Base-by-base conservation (phyloP, 1,284 basidiomycete species). In the Ustilago esculenta region DNA sequence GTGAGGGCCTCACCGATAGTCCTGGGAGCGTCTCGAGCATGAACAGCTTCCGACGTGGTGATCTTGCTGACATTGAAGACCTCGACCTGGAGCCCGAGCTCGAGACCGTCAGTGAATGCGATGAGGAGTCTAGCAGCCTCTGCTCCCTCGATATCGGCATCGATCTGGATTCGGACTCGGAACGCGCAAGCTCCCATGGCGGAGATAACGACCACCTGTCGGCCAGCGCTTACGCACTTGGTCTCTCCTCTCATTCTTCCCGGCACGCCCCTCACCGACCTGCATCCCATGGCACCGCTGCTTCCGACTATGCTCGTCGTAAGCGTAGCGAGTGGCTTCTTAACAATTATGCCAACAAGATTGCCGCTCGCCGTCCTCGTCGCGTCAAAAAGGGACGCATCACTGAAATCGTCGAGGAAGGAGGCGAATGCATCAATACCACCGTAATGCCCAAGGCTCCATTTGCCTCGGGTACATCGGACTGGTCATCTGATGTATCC, bases 31-130 rank as follows among this genome's bases (percentile, higher is more conserved):
- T 80, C 20, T 73, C 76, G 8, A 76, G 73, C 47, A 65, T 75
- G 35, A 72, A 46, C 55, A 75, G 73, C 37, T 74, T 71, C 34
- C 66, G 67, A 33, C 72, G 69, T 23, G 79, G 79, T 37, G 77
- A 80, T 15, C 58, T 73, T 23, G 75, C 75, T 24, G 79, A 80
- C 52, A 73, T 77, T 15, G 79, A 80, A 39, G 79, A 80, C 36
- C 61, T 76, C 20, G 75, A 78, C 39, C 57, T 75, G 10, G 77
- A 80, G 41, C 75, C 70, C 9, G 78, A 80, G 42, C 72, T 80
- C 20, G 75, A 79, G 43, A 75, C 72, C 9, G 76, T 75, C 21
- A 73, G 65, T 40, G 77, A 80, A 42, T 54, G 60, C 57, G 77
- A 78, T 42, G 76, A 77, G 33, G 76, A 77, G 51, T 60, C 55